phyloP scores from a whole-genome alignment of 768 basidiomycete genomes.

The Suillus variegatus region DNA sequence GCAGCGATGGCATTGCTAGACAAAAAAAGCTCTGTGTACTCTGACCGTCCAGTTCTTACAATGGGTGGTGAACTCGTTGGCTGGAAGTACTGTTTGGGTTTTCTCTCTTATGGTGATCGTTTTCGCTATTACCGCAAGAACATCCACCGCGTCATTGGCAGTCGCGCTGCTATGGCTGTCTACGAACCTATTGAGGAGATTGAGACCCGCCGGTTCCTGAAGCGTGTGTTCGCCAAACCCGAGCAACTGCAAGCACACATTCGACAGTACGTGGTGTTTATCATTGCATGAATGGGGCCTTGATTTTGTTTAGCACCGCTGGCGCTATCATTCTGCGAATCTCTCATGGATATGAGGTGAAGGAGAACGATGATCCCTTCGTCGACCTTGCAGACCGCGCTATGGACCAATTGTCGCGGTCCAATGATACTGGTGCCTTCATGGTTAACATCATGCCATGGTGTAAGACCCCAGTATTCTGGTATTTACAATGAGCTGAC shows the following conservation, averaged over 20 bases:
- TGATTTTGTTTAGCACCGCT: conserved; percentile 36
- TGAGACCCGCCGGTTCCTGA: conserved; percentile 45
- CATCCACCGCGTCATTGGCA: conserved; percentile 43
- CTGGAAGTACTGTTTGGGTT: conserved; percentile 34
- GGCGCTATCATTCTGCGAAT: conserved; percentile 55
- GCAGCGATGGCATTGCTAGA: conserved; percentile 59
- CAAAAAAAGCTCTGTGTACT: conserved; percentile 65
- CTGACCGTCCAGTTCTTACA: conserved; percentile 54
- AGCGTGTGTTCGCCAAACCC: conserved; percentile 40
- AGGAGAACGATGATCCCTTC: conserved; percentile 51
- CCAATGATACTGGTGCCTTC: conserved; percentile 47
- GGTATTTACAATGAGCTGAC: background rate
- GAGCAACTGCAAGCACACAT: conserved; percentile 38
- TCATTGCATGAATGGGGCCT: conserved; percentile 1
- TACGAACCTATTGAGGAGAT: conserved; percentile 39
- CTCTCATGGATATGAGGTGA: conserved; percentile 57
- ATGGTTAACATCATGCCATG: conserved; percentile 55
- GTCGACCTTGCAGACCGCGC: conserved; percentile 53
- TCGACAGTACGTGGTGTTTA: conserved; percentile 36
- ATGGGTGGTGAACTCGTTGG: conserved; percentile 40
- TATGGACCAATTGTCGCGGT: conserved; percentile 50
- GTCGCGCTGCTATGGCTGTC: conserved; percentile 35
- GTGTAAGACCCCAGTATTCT: conserved; percentile 23
- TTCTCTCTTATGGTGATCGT: conserved; percentile 40
- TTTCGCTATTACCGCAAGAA: conserved; percentile 44